Evolutionary conservation across 352 stramenopile species (phyloP).

Genomic region (Phytophthora agathidicida): DNA sequence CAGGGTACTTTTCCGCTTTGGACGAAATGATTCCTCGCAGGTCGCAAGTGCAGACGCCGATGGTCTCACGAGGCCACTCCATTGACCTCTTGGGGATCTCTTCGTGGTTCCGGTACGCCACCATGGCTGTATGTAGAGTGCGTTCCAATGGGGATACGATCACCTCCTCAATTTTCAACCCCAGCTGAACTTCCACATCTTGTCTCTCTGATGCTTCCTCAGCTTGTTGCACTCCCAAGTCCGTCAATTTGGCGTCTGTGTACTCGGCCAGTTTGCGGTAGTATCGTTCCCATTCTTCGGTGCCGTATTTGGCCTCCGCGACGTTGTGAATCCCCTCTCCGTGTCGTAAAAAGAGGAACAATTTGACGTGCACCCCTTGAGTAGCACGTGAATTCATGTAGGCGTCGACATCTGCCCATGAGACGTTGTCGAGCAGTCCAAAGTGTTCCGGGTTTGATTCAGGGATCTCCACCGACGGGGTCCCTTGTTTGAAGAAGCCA

Average conservation of each 20-base stretch:
- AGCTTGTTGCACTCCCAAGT: constrained; percentile 22
- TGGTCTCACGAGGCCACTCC: constrained; percentile 34
- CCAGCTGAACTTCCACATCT: constrained; percentile 11
- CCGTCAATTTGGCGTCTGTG: constrained; percentile 33
- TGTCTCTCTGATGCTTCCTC: constrained; percentile 12
- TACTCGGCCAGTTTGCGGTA: constrained; percentile 36
- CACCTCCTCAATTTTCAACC: constrained; percentile 17
- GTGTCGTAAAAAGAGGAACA: constrained; percentile 36
- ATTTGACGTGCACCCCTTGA: constrained; percentile 28
- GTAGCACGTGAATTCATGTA: constrained; percentile 21
- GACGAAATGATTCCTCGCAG: constrained; percentile 22
- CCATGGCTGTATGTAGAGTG: constrained; percentile 31
- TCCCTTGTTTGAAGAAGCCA: constrained; percentile 43
- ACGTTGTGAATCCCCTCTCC: constrained; percentile 34
- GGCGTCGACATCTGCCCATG: constrained; percentile 37
- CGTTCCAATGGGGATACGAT: constrained; percentile 33
- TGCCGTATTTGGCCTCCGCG: constrained; percentile 31
- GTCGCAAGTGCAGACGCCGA: constrained; percentile 35
- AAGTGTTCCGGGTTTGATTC: constrained; percentile 22
- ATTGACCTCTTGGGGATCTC: constrained; percentile 29
- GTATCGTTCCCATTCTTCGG: constrained; percentile 23
- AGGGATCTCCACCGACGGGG: constrained; percentile 4
- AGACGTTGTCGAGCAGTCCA: constrained; percentile 31
- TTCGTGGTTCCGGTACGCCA: constrained; percentile 23
- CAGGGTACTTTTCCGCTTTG: constrained; percentile 26